Evolutionary conservation across 2,329 filamentous ascomycete genomes (phyloP), one percentile per base, ranked within the genome.

Genomic region (Ophiostoma triangulosporum): DNA sequence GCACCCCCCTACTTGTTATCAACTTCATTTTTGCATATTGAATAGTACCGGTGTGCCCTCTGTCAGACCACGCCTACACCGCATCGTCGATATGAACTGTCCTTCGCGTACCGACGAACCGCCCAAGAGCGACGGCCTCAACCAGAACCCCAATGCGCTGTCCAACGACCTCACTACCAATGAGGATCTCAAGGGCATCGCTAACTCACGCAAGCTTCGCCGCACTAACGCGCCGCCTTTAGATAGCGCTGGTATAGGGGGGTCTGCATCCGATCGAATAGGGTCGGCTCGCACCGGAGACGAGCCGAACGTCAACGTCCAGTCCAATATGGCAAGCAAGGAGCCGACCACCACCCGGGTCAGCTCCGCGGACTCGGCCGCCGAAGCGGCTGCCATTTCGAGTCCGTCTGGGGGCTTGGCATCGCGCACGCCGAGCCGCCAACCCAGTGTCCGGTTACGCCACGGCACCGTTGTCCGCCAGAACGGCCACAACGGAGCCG

Each of bases 121-220:
- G 27, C 60, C 62, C 40, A 61, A 63, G 51, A 64, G 65, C 57
- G 68, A 69, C 54, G 70, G 69, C 53, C 72, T 70, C 61, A 80
- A 80, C 62, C 77, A 81, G 64, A 78, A 67, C 58, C 78, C 77
- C 11, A 69, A 72, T 58, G 65, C 66, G 7, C 65, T 80, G 48
- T 73, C 75, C 31, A 71, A 72, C 57, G 76, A 80, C 60, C 68
- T 75, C 48, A 77, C 75, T n/a, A 80, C 77, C 14, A 73, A 75
- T 56, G 71, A 73, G 54, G 76, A 80, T 59, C 64, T 81, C 54
- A 74, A 76, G 60, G 71, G 73, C 56, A 68, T 76, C 59, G 73
- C 71, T 49, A 80, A 78, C 53, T 54, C 64, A 22, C 62, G 67
- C 26, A 61, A 60, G 38, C 63, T 61, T 52, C 60, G 63, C 17